These are phyloP conservation scores for Butyriboletus loyo DNA, from an alignment of 768 basidiomycete species.

Conservation along the genomic window DNA sequence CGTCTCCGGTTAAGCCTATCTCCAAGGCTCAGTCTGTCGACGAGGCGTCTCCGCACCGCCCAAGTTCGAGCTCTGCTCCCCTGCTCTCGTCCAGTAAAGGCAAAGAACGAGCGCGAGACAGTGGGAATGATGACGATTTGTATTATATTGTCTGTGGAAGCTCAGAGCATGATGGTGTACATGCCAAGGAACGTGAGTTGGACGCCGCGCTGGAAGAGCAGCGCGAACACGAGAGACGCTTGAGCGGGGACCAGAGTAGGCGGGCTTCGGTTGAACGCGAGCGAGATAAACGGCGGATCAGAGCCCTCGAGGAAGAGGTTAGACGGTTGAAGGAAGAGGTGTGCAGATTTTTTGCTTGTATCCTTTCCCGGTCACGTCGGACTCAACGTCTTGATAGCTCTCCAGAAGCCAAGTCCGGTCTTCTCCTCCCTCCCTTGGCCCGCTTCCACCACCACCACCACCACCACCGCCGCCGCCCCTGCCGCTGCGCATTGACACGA, in stretches of 20 bases:
- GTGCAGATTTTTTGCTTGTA: not conserved
- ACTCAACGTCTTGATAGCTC: conserved; percentile 37
- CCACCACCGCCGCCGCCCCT: conserved; percentile 33
- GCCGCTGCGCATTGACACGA: conserved; percentile 31
- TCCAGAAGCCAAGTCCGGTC: conserved; percentile 35
- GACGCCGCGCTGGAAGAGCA: conserved; percentile 53
- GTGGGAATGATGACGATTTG: conserved; percentile 24
- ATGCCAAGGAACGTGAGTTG: conserved; percentile 64
- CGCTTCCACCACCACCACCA: conserved; percentile 47
- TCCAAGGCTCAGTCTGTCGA: conserved; percentile 27
- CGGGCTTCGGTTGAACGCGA: conserved; percentile 40
- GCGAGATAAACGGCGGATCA: conserved; percentile 61
- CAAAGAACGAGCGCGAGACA: conserved; percentile 41
- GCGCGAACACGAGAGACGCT: conserved; percentile 39
- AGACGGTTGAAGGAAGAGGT: conserved; percentile 57
- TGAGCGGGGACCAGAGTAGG: conserved; percentile 35
- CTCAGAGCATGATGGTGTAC: conserved; percentile 46
- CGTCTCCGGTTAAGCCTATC: conserved; percentile 30
- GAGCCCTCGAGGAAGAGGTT: conserved; percentile 65
- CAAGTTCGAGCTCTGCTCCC: not conserved
- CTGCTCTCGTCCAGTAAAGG: conserved; percentile 35
- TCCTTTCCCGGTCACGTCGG: not conserved
- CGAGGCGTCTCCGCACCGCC: conserved; percentile 9
- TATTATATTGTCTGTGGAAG: conserved; percentile 36
- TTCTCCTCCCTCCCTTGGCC: conserved; percentile 10